Percentiles rank a stretch among this genome's conserved stretches.
These are phyloP conservation scores for Geoglossum glabrum DNA, from an alignment of 495 filamentous ascomycete species.

Conservation along the genomic window DNA sequence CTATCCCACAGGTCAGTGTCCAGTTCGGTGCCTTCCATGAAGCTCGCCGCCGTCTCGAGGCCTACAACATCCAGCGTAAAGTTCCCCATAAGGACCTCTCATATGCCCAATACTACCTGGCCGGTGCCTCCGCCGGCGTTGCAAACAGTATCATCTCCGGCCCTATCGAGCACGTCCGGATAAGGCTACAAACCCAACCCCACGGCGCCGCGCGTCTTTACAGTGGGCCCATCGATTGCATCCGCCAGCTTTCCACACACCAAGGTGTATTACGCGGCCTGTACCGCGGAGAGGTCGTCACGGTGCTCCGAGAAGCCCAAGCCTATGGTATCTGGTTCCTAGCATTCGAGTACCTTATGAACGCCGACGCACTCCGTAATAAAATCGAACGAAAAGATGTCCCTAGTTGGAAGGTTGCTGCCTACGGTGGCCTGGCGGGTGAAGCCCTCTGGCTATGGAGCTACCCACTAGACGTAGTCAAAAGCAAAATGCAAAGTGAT, in stretches of 20 bases:
- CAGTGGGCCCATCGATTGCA: constrained; percentile 70
- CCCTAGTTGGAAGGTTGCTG: constrained; percentile 63
- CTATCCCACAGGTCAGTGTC: constrained; percentile 69
- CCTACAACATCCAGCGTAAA: constrained; percentile 31
- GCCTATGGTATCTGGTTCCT: constrained; percentile 94
- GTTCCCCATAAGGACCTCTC: constrained; percentile 29
- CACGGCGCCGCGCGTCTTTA: constrained; percentile 67
- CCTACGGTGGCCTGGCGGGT: constrained; percentile 83
- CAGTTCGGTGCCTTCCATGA: constrained; percentile 97
- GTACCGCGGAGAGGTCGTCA: constrained; percentile 75
- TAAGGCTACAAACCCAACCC: constrained; percentile 92
- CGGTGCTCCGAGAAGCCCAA: constrained; percentile 70
- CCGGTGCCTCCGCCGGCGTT: constrained; percentile 81
- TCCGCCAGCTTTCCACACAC: constrained; percentile 54
- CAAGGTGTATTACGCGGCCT: constrained; percentile 47
- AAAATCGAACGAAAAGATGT: constrained; percentile 53
- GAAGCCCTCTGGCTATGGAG: constrained; percentile 83
- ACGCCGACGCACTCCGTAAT: constrained; percentile 59
- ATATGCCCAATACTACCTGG: constrained; percentile 72
- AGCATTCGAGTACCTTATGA: constrained; percentile 92
- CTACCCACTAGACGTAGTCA: constrained; percentile 92
- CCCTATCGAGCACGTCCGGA: constrained; percentile 93
- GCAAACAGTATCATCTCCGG: constrained; percentile 76
- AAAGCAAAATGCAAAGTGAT: constrained; percentile 99
- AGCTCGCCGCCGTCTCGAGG: constrained; percentile 68